Percentiles rank a stretch among this genome's conserved stretches.
phyloP scores from a whole-genome alignment of 495 filamentous ascomycete species.

The Tuber microsphaerosporum region DNA sequence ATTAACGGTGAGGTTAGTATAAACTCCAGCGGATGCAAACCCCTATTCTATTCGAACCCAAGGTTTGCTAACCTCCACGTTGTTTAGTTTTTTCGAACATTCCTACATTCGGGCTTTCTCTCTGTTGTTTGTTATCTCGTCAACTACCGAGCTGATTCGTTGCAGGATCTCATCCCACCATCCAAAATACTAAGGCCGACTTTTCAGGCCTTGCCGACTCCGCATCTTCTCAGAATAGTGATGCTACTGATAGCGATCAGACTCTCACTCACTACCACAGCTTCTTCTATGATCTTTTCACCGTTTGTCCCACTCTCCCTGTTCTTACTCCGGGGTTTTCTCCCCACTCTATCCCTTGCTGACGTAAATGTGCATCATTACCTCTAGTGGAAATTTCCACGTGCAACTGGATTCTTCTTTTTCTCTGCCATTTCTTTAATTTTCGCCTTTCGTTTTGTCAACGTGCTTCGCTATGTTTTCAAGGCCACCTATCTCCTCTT shows the following conservation, averaged over 20 bases:
- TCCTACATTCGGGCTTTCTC: background rate
- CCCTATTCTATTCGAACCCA: background rate
- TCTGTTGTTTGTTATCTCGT: background rate
- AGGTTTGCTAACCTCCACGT: background rate
- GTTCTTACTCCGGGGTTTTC: constrained; percentile 20
- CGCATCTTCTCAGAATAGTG: constrained; percentile 6
- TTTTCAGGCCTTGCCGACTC: constrained; percentile 33
- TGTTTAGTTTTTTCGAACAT: background rate
- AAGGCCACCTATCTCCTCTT: constrained; percentile 69
- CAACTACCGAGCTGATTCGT: constrained; percentile 8
- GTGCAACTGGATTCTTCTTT: constrained; percentile 83
- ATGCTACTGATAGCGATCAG: constrained; percentile 72
- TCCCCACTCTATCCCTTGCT: constrained; percentile 28
- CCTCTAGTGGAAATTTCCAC: constrained; percentile 58
- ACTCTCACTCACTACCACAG: constrained; percentile 93
- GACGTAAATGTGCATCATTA: constrained; percentile 29
- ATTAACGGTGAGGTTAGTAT: constrained; percentile 38
- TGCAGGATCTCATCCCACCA: constrained; percentile 29
- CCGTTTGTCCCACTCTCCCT: constrained; percentile 50
- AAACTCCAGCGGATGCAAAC: background rate
- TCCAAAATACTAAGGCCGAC: constrained; percentile 36
- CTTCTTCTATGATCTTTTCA: constrained; percentile 81
- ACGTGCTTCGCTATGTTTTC: constrained; percentile 78
- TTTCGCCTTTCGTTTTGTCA: constrained; percentile 81
- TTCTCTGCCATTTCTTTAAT: constrained; percentile 67